Evolutionary conservation across 352 stramenopile genomes (phyloP), one percentile per base, ranked within the genome.

Genomic region (Elongisporangium anandrum): DNA sequence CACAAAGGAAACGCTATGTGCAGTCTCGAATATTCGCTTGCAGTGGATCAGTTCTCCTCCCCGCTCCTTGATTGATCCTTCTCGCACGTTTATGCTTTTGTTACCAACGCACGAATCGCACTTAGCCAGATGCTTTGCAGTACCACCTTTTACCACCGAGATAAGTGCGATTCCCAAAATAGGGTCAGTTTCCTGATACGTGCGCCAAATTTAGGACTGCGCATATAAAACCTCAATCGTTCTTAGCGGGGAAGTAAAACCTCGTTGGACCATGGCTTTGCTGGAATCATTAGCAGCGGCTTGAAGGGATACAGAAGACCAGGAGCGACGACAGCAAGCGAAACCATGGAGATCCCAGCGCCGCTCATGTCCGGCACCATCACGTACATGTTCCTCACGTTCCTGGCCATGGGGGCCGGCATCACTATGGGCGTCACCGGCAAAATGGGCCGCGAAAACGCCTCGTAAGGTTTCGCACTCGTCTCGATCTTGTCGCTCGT

Each of bases 341-440:
- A 49, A 73, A 84, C 22, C 34, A 94, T 94, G 84, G 79, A 89
- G 68, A 64, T 92, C 63, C 86, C 86, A 15, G 73, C 80, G 64
- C 86, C 86, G 51, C 68, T 95, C 56, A 52, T 92, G 54, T 91
- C 85, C 50, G 86, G 86, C 19, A 88, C 84, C 54, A 85, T 95
- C 69, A 93, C 83, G 60, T 95, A 95, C 74, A 69, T 95, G 64
- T 79, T 95, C 61, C 79, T 95, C 52, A 95, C 86, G 57, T 64
- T 95, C 39, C 60, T 92, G 17, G 72, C 86, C n/a, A 85, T 88
- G 65, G 87, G 84, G 54, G 78, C 74, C 17, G 86, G 86, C 54
- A 75, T 95, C 57, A 73, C 72, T 66, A 84, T 91, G 72, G 82
- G 86, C 58, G 50, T 92, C 50, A 93, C 84, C 15, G 84, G 84